phyloP scores from a whole-genome alignment of 192 early-diverging fungal species.

The Podila epigama region DNA sequence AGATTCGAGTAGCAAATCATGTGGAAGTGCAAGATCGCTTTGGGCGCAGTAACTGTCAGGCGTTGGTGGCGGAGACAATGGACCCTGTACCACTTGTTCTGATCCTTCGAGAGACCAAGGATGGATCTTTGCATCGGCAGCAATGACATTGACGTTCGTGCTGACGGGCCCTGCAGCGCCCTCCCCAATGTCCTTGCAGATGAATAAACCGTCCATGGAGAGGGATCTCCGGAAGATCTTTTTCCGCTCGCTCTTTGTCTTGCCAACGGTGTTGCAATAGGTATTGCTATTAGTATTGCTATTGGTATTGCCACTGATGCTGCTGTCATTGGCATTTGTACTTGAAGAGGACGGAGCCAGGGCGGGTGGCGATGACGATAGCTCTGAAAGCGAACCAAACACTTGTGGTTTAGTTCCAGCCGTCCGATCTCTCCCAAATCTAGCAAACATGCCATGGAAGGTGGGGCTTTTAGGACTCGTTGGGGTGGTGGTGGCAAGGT shows the following conservation, averaged over 20 bases:
- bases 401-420: neutral
- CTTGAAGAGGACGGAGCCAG: neutral
- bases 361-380: neutral
- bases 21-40: too few relatives aligned
- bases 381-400: neutral
- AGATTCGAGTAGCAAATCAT: neutral
- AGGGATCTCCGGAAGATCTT: conserved; percentile 20
- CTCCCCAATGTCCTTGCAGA: conserved; percentile 1
- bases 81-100: neutral
- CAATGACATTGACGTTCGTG: neutral
- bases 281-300: too few relatives aligned
- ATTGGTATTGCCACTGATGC: too few relatives aligned
- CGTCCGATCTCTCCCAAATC: neutral
- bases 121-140: neutral
- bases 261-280: too few relatives aligned
- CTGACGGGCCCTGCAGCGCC: neutral
- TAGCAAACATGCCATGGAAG: neutral
- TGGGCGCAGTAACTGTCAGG: too few relatives aligned
- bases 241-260: too few relatives aligned
- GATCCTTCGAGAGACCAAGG: too few relatives aligned
- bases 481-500: neutral
- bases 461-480: neutral
- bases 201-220: conserved; percentile 12
- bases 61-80: neutral
- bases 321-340: too few relatives aligned